Evolutionary conservation across 306 rosid genomes (phyloP).

Genomic region (Lathyrus sativus): DNA sequence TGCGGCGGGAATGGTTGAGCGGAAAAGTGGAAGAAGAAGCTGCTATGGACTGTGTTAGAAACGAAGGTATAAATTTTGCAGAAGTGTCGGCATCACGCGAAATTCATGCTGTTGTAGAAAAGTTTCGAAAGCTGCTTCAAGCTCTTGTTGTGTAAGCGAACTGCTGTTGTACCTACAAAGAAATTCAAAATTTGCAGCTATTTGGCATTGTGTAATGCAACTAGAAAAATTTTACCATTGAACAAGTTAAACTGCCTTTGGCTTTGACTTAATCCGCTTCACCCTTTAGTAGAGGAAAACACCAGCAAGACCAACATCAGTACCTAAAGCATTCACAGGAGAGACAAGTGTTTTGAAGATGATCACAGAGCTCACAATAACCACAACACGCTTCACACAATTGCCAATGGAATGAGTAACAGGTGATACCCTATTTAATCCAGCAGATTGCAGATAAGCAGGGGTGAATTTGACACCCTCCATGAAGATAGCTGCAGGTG

Average conservation of each 20-base stretch:
- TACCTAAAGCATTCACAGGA: constrained; percentile 77
- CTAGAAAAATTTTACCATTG: constrained; percentile 40
- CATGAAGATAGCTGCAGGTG: too few relatives aligned
- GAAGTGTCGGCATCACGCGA: too few relatives aligned
- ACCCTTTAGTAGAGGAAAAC: constrained; percentile 94
- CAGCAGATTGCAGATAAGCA: too few relatives aligned
- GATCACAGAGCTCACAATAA: constrained; percentile 96
- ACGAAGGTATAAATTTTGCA: too few relatives aligned
- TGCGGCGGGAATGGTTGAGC: too few relatives aligned
- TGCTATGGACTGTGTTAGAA: not conserved
- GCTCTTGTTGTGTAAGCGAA: too few relatives aligned
- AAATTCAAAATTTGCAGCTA: constrained; percentile 41
- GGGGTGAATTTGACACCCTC: too few relatives aligned
- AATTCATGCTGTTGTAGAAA: too few relatives aligned
- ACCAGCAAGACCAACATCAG: constrained; percentile 85
- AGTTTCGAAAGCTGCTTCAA: too few relatives aligned
- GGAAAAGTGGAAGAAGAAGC: not conserved
- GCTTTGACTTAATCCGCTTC: constrained; percentile 88
- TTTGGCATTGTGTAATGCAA: constrained; percentile 27
- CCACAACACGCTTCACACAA: constrained; percentile 99
- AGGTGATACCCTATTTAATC: constrained; percentile 99
- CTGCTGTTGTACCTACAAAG: constrained; percentile 61
- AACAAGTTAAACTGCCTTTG: constrained; percentile 63
- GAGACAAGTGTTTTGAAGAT: constrained; percentile 89
- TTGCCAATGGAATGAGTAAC: constrained; percentile 98